Conservation (phyloP, 306 rosid species). For the Rosa lucieae region DNA sequence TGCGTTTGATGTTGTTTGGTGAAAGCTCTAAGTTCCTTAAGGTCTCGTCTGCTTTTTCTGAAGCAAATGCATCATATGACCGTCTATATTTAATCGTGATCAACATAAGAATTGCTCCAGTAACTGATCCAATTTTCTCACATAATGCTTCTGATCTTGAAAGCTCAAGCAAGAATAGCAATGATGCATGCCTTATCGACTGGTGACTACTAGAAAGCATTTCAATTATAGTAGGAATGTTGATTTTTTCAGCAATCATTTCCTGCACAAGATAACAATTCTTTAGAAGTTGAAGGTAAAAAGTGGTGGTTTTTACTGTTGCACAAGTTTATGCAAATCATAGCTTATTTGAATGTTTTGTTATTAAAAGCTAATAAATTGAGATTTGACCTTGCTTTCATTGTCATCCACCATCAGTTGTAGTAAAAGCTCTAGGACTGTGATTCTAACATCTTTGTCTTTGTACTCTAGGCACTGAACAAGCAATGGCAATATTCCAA, state of each 20-base stretch:
- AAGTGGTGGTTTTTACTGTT: not conserved
- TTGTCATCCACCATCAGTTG: slow-evolving; percentile 35
- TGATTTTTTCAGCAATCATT: slow-evolving; percentile 22
- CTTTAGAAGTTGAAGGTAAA: not conserved
- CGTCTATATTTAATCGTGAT: slow-evolving; percentile 32
- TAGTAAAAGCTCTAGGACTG: slow-evolving; percentile 31
- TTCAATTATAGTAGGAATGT: slow-evolving; percentile 23
- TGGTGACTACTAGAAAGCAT: slow-evolving; percentile 39
- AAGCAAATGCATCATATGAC: slow-evolving; percentile 34
- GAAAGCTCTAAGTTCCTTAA: slow-evolving; percentile 42
- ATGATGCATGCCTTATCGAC: slow-evolving; percentile 33
- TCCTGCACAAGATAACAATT: slow-evolving; percentile 38
- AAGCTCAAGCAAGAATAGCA: slow-evolving; percentile 42
- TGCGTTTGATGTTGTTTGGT: slow-evolving; percentile 37
- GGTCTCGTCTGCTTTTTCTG: slow-evolving; percentile 40
- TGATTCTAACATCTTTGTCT: slow-evolving; percentile 34
- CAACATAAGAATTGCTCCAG: slow-evolving; percentile 40
- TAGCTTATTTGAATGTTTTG: not conserved
- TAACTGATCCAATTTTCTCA: slow-evolving; percentile 42
- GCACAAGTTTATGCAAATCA: not conserved
- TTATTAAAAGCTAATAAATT: not conserved
- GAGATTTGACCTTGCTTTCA: slow-evolving; percentile 34
- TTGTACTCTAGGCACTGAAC: slow-evolving; percentile 29
- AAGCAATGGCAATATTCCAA: slow-evolving; percentile 42
- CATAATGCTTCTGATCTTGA: slow-evolving; percentile 35